Evolutionary conservation across 73 alveolate species (phyloP).

Genomic region (Stentor roeselii): DNA sequence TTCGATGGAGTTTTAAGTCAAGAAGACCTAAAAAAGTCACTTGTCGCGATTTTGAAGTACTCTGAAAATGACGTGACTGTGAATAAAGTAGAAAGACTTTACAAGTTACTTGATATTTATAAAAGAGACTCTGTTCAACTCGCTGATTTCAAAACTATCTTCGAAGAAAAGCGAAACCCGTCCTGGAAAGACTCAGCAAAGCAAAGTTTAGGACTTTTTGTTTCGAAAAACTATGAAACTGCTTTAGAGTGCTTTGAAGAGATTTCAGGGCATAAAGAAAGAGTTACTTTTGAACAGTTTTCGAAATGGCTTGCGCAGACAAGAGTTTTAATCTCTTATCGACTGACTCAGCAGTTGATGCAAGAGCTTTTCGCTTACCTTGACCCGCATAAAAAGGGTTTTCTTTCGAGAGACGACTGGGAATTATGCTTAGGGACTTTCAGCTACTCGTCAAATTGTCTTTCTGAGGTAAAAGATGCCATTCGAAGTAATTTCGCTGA

Average conservation of each 20-base stretch:
- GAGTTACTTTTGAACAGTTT: conserved; percentile 17
- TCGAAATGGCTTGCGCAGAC: conserved; percentile 50
- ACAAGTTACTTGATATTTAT: conserved; percentile 69
- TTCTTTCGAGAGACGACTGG: conserved; percentile 76
- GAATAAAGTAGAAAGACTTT: conserved; percentile 74
- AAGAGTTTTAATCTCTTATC: conserved; percentile 66
- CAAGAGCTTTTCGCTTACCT: conserved; percentile 68
- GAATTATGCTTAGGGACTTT: conserved; percentile 54
- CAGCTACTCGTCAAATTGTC: conserved; percentile 53
- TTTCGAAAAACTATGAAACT: not conserved
- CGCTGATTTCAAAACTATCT: conserved; percentile 72
- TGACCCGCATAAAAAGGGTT: conserved; percentile 89
- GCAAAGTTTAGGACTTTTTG: not conserved
- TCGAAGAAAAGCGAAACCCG: conserved; percentile 56
- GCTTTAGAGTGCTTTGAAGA: not conserved
- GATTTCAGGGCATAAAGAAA: not conserved
- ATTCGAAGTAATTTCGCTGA: conserved; percentile 53
- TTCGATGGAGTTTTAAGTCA: conserved; percentile 74
- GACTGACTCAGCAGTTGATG: conserved; percentile 63
- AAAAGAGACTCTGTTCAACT: conserved; percentile 66
- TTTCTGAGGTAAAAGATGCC: conserved; percentile 65
- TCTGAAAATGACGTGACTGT: conserved; percentile 38
- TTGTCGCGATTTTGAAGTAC: conserved; percentile 57
- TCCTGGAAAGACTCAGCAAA: conserved; percentile 25
- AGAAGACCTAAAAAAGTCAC: conserved; percentile 62